Conservation (phyloP, 2,329 filamentous ascomycete species). For the Colletotrichum sp. region DNA sequence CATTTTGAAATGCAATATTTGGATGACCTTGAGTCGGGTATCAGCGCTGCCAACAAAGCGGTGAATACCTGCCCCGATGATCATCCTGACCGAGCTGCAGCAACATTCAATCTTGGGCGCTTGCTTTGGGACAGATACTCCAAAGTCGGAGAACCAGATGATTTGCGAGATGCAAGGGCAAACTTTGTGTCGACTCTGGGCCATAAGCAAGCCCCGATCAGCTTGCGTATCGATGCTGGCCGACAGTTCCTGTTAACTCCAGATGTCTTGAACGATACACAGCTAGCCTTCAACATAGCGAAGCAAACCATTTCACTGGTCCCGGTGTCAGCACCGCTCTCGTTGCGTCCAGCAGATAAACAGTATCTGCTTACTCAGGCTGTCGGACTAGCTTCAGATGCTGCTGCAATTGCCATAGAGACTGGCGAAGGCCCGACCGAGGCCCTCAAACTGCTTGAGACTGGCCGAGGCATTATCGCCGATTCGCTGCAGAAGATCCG, state of each 20-base stretch:
- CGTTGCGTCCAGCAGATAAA: slow-evolving; percentile 19
- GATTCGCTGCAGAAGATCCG: slow-evolving; percentile 25
- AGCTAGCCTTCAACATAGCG: background rate
- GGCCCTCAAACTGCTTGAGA: slow-evolving; percentile 28
- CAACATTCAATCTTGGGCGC: background rate
- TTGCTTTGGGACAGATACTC: background rate
- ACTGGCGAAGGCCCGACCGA: background rate
- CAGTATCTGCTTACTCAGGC: slow-evolving; percentile 21
- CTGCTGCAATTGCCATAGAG: slow-evolving; percentile 25
- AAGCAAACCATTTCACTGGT: background rate
- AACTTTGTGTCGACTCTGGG: background rate
- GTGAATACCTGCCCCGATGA: rapidly evolving
- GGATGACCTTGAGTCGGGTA: background rate
- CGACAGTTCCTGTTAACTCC: rapidly evolving
- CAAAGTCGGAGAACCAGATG: background rate
- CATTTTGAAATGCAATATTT: rapidly evolving
- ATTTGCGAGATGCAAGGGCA: background rate
- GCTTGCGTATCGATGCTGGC: background rate
- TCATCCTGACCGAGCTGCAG: background rate
- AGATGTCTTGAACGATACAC: background rate
- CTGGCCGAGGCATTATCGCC: slow-evolving; percentile 30
- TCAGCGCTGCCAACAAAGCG: background rate
- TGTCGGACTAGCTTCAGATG: slow-evolving; percentile 24
- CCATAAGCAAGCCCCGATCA: background rate
- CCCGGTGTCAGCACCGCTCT: background rate